phyloP scores from a whole-genome alignment of 805 yeast genomes.

The Yamadazyma scolyti region DNA sequence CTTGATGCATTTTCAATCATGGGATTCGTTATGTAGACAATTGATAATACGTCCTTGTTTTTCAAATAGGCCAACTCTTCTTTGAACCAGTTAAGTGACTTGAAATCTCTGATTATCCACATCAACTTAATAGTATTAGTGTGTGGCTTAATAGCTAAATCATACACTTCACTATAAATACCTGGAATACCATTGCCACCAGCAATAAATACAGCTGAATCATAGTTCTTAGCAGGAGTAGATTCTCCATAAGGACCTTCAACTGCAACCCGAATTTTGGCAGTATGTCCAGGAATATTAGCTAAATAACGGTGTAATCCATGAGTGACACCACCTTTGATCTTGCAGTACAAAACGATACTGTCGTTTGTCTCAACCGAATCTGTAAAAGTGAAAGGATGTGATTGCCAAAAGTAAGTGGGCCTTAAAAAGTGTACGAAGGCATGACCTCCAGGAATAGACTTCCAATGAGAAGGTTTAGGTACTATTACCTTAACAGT shows the following conservation, averaged over 20 bases:
- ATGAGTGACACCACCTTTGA: constrained; percentile 35
- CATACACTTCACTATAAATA: constrained; percentile 36
- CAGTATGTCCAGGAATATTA: constrained; percentile 23
- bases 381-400: constrained; percentile 37
- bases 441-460: constrained; percentile 39
- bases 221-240: constrained; percentile 46
- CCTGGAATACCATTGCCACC: constrained; percentile 79
- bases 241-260: constrained; percentile 74
- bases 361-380: constrained; percentile 16
- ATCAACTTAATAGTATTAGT: constrained; percentile 37
- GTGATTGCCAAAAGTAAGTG: constrained; percentile 40
- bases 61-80: constrained; percentile 32
- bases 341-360: constrained; percentile 30
- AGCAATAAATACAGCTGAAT: constrained; percentile 56
- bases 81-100: constrained; percentile 46
- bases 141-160: constrained; percentile 14
- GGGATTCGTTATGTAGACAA: constrained; percentile 26
- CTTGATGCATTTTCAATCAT: constrained; percentile 1
- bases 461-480: constrained; percentile 33
- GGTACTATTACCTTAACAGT: constrained; percentile 35
- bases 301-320: constrained; percentile 24
- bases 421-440: constrained; percentile 34
- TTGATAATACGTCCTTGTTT: constrained; percentile 20
- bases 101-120: constrained; percentile 61
- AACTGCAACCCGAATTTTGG: constrained; percentile 27